Evolutionary conservation across 2,329 filamentous ascomycete species (phyloP), one percentile per base, ranked within the genome.

Genomic region (Xylaria sp.): DNA sequence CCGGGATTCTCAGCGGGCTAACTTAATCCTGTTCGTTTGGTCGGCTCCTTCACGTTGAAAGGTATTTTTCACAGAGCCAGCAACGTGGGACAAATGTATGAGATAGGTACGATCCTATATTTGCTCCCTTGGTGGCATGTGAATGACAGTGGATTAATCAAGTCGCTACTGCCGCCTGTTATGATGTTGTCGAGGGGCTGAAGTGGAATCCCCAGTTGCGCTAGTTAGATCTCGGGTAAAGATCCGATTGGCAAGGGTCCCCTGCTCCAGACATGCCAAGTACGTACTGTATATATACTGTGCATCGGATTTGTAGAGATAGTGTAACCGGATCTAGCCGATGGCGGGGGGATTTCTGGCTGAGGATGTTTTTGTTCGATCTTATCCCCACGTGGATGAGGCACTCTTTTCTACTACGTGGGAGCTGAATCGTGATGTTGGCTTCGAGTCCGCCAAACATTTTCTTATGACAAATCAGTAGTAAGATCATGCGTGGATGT

Each of bases 171-270:
- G 46, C 43, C 20, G 62, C 43, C 33, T 51, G 62, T 48, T 31
- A 67, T 23, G 43, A 62, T 51, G 52, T 62, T 56, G 64, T 52
- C 58, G 52, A 62, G 58, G 59, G 58, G 58, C 43, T 49, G 59
- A 66, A 58, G 58, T 63, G 59, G 60, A n/a, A 36, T 36, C 33
- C 33, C 33, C 33, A 36, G 33, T 12, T 31, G 36, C 18, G 46
- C 10, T 31, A 20, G 33, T 28, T 28, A 20, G 41, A 60, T 62
- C 28, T 59, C 49, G 43, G 54, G 49, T 46, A 43, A 54, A 55
- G 36, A 20, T 51, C 52, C 52, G 52, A 54, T 63, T 63, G 52
- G 61, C 61, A 57, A 41, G 23, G 61, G 41, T 10, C 48, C 61
- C 28, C 39, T 56, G 33, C 12, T n/a, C 3, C 23, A 28, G 3